Base-by-base conservation (phyloP, 345 rosid species). In the Iberis pinnata region DNA sequence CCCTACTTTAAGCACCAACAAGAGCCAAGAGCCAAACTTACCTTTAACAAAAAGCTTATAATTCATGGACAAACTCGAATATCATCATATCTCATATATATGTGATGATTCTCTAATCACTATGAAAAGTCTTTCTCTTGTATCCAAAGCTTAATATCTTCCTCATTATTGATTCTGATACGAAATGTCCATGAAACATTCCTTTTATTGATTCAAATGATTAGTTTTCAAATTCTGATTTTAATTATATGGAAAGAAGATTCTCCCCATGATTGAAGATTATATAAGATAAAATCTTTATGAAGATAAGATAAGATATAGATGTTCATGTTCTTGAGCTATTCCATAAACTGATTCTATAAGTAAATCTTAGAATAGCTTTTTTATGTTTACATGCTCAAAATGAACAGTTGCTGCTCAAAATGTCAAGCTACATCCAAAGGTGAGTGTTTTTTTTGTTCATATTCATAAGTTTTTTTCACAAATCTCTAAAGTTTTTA, bases 381-480 rank as follows among this genome's bases (percentile, higher is more conserved):
- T 51, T 6, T n/a, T 43, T 26, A 0, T 19, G 7, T 32, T 32
- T 53, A 37, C 12, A 53, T 53, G 3, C 53, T 37, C 45, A 46
- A 43, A 59, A 59, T 66, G 71, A 58, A 52, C 16, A 44, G 36
- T 26, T 14, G 65, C 42, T 66, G 65, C 38, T 12, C 31, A 36
- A 38, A 50, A 12, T 52, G 56, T 32, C 60, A 44, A 22, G 55
- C 18, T 36, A 44, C 51, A 51, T 32, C 58, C 36, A 7, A 58
- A 35, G 64, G 70, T 65, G 32, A 57, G 31, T 36, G 2, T 31
- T 2, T 22, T 17, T 31, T 26, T 27, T 49, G 20, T 56, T 3
- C 24, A 11, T n/a, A 18, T 12, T n/a, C 7, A 18, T 3, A 49
- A 22, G 13, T 35, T 42, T 56, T 40, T n/a, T 22, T 43, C 46